Conservation (phyloP, 192 early-diverging fungal genomes). For the Coemansia biformis region DNA sequence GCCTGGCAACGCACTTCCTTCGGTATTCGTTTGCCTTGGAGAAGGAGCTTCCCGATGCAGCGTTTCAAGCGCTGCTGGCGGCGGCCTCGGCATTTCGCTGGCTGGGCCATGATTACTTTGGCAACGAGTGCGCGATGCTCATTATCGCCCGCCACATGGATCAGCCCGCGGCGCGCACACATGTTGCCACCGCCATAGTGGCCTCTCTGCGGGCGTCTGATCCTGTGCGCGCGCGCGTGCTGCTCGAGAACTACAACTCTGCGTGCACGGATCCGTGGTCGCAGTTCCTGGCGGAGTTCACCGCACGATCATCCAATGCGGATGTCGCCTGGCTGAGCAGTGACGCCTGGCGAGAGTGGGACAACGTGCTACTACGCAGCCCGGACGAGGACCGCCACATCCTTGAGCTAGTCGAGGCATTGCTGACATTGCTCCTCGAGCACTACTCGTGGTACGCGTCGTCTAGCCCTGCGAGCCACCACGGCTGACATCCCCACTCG, state of each 20-base stretch:
- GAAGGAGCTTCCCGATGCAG: slow-evolving; percentile 1
- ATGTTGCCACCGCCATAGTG: slow-evolving; percentile 11
- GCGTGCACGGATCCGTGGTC: slow-evolving; percentile 26
- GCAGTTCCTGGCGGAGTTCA: slow-evolving; percentile 19
- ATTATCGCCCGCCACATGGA: slow-evolving; percentile 24
- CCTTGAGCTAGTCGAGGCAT: slow-evolving; percentile 2
- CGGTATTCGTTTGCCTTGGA: slow-evolving; percentile 18
- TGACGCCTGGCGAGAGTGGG: slow-evolving; percentile 10
- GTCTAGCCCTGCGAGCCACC: no score
- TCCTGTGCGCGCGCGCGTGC: slow-evolving; percentile 13
- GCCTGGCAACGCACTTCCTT: slow-evolving; percentile 12
- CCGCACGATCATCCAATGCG: slow-evolving; percentile 1
- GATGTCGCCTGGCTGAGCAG: slow-evolving; percentile 20
- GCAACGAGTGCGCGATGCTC: slow-evolving; percentile 23
- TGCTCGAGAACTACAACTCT: slow-evolving; percentile 9
- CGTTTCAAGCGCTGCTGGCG: slow-evolving; percentile 3
- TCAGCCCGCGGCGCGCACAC: slow-evolving; percentile 5
- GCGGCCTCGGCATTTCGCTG: background rate
- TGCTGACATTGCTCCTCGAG: background rate
- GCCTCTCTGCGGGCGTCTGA: slow-evolving; percentile 15
- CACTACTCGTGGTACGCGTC: slow-evolving; percentile 8
- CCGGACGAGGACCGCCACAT: slow-evolving; percentile 5
- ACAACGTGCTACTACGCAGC: background rate
- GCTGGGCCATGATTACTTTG: slow-evolving; percentile 12
- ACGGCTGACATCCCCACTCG: no score